Base-by-base conservation (phyloP, 345 rosid genomes). In the Hypericum perforatum region DNA sequence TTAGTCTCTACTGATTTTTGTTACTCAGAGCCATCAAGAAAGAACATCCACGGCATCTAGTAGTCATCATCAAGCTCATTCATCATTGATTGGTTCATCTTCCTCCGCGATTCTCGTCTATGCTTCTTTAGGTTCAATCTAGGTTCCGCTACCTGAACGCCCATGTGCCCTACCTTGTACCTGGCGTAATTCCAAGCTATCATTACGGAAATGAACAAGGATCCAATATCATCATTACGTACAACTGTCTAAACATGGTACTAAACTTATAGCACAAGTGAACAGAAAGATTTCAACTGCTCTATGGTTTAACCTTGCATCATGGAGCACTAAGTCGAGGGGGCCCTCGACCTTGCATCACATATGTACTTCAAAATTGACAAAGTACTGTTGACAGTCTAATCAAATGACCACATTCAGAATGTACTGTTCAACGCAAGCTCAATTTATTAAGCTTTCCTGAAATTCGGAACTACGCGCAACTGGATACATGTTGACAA, bases 81-180 rank as follows among this genome's bases (percentile, higher is more conserved):
- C 49, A 81, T 48, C 42, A 82, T 39, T 0, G 89, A 77, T 66
- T 90, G 94, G 66, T 86, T 86, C 6, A 77, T 78, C 49, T 72
- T 80, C 75, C 78, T 86, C 46, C 95, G 83, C 6, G 91, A 90
- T 49, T 71, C 77, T 41, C 95, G 82, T 56, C 97, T 72, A 46
- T 90, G 86, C 78, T 86, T 90, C 70, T 90, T 90, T 8, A 67
- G 81, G 58, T 79, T 79, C 66, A 91, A 66, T 42, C 87, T 67
- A 8, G 96, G 96, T 58, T 91, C 98, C 5, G 89, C 95, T 63
- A 82, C 89, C 70, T 75, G 71, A 11, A 79, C 77, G 39, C 95
- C 98, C 94, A 74, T 76, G 41, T 68, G 80, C 57, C 96, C 92
- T 41, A 71, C 67, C 54, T 91, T 91, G 71, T 76, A 82, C 75